Conservation (phyloP, 306 rosid genomes). For the Nissolia schottii region DNA sequence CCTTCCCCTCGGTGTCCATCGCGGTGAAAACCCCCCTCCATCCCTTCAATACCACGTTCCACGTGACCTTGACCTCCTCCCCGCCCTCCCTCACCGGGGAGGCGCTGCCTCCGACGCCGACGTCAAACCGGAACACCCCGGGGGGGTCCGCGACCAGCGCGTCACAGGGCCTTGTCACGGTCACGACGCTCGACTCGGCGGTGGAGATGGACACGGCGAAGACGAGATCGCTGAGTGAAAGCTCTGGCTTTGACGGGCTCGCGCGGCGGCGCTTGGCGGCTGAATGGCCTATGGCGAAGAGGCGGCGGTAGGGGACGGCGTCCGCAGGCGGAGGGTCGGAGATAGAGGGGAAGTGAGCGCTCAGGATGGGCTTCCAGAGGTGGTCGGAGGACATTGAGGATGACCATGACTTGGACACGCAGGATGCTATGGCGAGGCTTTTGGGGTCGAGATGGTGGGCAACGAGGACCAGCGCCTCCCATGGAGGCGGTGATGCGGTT, state of each 20-base stretch:
- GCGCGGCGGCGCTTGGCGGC: constrained; percentile 31
- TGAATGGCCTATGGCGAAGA: constrained; percentile 36
- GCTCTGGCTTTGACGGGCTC: constrained; percentile 26
- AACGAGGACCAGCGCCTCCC: constrained; percentile 50
- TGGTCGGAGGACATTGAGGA: constrained; percentile 49
- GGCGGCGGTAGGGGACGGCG: constrained; percentile 32
- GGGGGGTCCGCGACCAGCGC: constrained; percentile 12
- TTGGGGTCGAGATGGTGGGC: constrained; percentile 54
- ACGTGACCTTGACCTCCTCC: constrained; percentile 44
- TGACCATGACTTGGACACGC: constrained; percentile 58
- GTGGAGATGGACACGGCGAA: constrained; percentile 35
- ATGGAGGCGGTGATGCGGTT: constrained; percentile 27
- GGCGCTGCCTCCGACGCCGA: not conserved
- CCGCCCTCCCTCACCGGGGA: not conserved
- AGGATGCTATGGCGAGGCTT: constrained; percentile 55
- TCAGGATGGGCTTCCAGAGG: constrained; percentile 56
- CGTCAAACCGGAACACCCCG: constrained; percentile 45
- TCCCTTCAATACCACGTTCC: constrained; percentile 62
- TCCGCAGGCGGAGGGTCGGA: constrained; percentile 10
- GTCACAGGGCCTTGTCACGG: not conserved
- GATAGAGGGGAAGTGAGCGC: constrained; percentile 46
- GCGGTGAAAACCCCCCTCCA: constrained; percentile 55
- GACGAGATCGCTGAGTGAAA: constrained; percentile 39
- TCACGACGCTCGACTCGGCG: not conserved
- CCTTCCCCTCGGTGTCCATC: constrained; percentile 52